Conservation (phyloP, 163 green algal species). For the Chloromonas sp. region DNA sequence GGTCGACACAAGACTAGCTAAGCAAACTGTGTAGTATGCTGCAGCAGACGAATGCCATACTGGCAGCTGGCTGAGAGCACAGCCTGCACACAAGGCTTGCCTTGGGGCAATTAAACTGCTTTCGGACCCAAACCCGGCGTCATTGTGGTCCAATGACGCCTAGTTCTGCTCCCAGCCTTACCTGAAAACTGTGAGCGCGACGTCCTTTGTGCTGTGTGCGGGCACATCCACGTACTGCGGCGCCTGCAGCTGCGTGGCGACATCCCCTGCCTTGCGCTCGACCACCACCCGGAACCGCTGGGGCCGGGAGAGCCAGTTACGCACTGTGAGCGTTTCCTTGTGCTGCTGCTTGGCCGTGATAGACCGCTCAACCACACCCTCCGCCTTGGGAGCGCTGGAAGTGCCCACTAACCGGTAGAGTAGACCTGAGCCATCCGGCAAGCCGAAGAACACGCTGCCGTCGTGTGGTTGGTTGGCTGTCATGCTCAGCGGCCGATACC, state of each 20-base stretch:
- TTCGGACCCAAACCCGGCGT: no score
- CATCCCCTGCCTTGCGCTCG: constrained; percentile 37
- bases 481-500: constrained; percentile 66
- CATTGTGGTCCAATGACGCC: no score
- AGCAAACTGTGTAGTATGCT: no score
- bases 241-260: constrained; percentile 34
- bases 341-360: constrained; percentile 54
- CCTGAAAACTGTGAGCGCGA: constrained; percentile 54
- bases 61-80: no score
- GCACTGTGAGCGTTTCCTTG: constrained; percentile 51
- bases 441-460: constrained; percentile 66
- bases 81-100: no score
- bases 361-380: constrained; percentile 38
- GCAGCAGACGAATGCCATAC: no score
- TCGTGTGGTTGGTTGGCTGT: constrained; percentile 48
- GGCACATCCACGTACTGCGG: constrained; percentile 63
- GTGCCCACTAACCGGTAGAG: constrained; percentile 49
- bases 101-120: no score
- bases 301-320: constrained; percentile 70
- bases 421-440: constrained; percentile 61
- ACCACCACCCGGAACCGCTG: constrained; percentile 63
- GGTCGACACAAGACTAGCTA: no score
- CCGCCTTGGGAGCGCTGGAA: constrained; percentile 31
- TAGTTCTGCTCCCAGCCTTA: neutral
- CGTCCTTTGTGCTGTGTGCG: constrained; percentile 52